Base-by-base conservation (phyloP, 148 eudicot genomes). In the Oxyria digyna region DNA sequence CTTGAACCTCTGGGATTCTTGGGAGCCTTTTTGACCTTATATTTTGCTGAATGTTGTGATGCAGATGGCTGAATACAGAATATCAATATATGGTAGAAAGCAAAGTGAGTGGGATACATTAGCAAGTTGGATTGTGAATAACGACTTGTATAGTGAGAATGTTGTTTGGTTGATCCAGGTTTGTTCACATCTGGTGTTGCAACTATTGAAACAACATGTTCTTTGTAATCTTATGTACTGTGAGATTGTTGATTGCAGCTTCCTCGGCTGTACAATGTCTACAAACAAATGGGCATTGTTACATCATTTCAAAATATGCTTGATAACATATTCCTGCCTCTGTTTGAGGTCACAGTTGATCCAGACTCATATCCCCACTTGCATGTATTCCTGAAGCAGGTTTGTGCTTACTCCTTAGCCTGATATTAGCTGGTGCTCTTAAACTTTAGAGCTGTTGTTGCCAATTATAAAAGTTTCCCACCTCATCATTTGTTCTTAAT, bases 151-250 rank as follows among this genome's bases (percentile, higher is more conserved):
- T 82, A 87, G 93, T 74, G 96, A 84, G 79, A 94, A 94, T 82
- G 99, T 91, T 85, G 99, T 94, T 72, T 94, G 99, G 99, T 74
- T 94, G 80, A 94, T 94, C 78, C 99, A 94, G 99, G 91, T 80
- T 76, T 62, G 70, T 37, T 62, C 10, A 37, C 31, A 35, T 66
- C 46, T 38, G 15, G 14, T 66, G 10, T 4, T 66, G 69, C 33
- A 41, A 66, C 40, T 23, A 15, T 29, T 27, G 3, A 5, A 2
- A 24, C 62, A 4, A 52, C 3, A 10, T 52, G 27, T 8, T 52
- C 29, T 52, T 52, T 52, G 59, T 27, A 8, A 21, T 9, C 26
- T 52, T 52, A 11, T 52, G 62, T 63, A 29, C 13, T 13, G n/a
- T n/a, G n/a, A 32, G 23, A 38, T 4, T 55, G 23, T 21, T 67